Conservation (phyloP, 768 basidiomycete genomes). For the Podaxis sp. region DNA sequence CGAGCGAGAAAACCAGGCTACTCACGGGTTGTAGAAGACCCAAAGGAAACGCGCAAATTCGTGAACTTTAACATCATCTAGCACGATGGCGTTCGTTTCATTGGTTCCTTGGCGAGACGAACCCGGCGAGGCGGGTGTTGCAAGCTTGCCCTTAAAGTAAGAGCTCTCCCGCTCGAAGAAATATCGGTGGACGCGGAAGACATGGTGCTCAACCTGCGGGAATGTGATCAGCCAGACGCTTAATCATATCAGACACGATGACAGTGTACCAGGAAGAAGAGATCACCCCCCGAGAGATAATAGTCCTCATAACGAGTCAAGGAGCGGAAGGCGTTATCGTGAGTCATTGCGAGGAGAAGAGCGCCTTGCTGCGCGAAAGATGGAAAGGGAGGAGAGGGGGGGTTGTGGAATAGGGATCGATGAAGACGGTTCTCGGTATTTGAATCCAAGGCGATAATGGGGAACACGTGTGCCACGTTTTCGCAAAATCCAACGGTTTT, state of each 20-base stretch:
- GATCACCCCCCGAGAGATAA: conserved; percentile 51
- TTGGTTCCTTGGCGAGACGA: conserved; percentile 29
- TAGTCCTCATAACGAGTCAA: conserved; percentile 32
- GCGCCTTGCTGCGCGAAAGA: conserved; percentile 22
- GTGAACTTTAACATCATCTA: conserved; percentile 27
- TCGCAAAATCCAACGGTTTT: conserved; percentile 12
- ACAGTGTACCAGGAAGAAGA: conserved; percentile 45
- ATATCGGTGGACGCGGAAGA: conserved; percentile 55
- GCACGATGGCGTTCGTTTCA: conserved; percentile 37
- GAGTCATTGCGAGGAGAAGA: conserved; percentile 13
- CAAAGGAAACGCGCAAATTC: conserved; percentile 47
- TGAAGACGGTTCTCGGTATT: conserved; percentile 24
- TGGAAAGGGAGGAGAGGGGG: conserved; percentile 21
- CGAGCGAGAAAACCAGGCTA: neutral
- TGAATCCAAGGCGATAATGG: conserved; percentile 19
- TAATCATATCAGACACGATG: neutral
- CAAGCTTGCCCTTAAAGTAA: conserved; percentile 36
- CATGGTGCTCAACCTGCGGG: conserved; percentile 47
- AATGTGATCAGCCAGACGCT: neutral
- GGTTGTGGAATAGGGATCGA: conserved; percentile 26
- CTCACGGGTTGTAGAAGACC: conserved; percentile 56
- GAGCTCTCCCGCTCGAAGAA: conserved; percentile 62
- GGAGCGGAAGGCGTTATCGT: conserved; percentile 17
- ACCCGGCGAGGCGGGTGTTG: conserved; percentile 25
- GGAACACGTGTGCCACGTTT: conserved; percentile 29